Percentiles rank a stretch among this genome's conserved stretches.
These are phyloP conservation scores for Arabidopsis hybrid DNA, from an alignment of 441 rosid species.

Conservation along the genomic window DNA sequence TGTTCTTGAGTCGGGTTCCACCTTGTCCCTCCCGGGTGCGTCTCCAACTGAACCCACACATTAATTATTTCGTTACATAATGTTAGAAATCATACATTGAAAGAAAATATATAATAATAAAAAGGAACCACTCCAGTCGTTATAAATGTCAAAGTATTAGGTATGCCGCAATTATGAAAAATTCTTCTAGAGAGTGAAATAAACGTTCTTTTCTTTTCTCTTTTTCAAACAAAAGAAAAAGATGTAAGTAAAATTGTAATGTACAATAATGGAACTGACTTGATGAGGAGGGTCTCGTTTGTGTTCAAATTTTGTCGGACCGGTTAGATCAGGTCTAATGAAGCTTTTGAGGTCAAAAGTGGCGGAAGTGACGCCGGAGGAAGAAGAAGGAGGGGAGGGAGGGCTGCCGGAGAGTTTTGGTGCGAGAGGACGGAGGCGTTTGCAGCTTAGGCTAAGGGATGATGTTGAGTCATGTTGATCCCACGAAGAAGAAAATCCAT, in stretches of 20 bases:
- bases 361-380: constrained; percentile 45
- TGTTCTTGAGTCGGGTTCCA: constrained; percentile 99
- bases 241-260: background rate
- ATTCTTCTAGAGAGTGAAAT: background rate
- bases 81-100: background rate
- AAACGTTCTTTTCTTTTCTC: background rate
- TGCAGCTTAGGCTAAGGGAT: constrained; percentile 80
- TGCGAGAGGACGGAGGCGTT: constrained; percentile 89
- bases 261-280: constrained; percentile 46
- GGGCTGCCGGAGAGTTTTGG: constrained; percentile 57
- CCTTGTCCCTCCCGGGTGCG: constrained; percentile 92
- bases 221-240: background rate
- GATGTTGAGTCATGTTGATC: constrained; percentile 54
- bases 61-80: background rate
- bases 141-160: background rate
- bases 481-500: constrained; percentile 60
- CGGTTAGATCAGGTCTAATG: constrained; percentile 70
- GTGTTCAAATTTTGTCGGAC: constrained; percentile 55
- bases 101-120: constrained; percentile 2
- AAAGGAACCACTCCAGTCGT: background rate
- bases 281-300: constrained; percentile 67
- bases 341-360: constrained; percentile 88
- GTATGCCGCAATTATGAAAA: background rate
- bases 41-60: constrained; percentile 64
- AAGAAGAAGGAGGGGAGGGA: constrained; percentile 42